Conservation (phyloP, 306 rosid genomes). For the Trichosanthes truncata region DNA sequence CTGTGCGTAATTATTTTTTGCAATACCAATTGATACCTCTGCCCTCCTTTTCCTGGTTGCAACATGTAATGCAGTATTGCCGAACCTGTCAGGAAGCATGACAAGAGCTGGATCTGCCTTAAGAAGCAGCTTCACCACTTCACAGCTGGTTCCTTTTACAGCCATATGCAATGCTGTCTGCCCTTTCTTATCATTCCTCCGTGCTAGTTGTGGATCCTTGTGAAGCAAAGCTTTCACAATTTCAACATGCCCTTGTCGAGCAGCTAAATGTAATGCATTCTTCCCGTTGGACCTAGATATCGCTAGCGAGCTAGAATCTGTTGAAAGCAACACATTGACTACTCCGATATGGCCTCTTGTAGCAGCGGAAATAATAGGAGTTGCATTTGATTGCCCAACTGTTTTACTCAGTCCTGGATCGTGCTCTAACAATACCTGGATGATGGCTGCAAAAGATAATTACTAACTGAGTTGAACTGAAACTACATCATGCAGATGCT, state of each 20-base stretch:
- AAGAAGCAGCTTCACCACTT: constrained; percentile 65
- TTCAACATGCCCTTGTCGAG: constrained; percentile 68
- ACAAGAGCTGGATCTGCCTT: constrained; percentile 49
- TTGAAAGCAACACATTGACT: constrained; percentile 38
- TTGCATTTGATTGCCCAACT: constrained; percentile 64
- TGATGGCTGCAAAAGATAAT: constrained; percentile 29
- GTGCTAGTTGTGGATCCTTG: constrained; percentile 60
- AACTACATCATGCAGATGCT: neutral
- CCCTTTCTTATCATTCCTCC: constrained; percentile 80
- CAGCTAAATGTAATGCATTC: constrained; percentile 76
- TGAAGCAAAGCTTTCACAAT: constrained; percentile 43
- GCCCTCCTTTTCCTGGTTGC: constrained; percentile 86
- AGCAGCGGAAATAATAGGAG: constrained; percentile 78
- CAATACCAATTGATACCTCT: constrained; percentile 42
- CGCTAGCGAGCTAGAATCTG: constrained; percentile 52
- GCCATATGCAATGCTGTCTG: constrained; percentile 90
- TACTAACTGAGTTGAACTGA: neutral
- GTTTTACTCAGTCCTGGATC: constrained; percentile 64
- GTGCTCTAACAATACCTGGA: constrained; percentile 54
- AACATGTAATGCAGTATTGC: constrained; percentile 72
- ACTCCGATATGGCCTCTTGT: constrained; percentile 60
- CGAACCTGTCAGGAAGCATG: constrained; percentile 74
- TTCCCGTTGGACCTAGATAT: constrained; percentile 68
- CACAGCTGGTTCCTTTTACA: constrained; percentile 64
- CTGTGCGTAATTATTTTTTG: neutral